Evolutionary conservation across 2,329 filamentous ascomycete genomes (phyloP).

Genomic region (Tolypocladium tropicale): DNA sequence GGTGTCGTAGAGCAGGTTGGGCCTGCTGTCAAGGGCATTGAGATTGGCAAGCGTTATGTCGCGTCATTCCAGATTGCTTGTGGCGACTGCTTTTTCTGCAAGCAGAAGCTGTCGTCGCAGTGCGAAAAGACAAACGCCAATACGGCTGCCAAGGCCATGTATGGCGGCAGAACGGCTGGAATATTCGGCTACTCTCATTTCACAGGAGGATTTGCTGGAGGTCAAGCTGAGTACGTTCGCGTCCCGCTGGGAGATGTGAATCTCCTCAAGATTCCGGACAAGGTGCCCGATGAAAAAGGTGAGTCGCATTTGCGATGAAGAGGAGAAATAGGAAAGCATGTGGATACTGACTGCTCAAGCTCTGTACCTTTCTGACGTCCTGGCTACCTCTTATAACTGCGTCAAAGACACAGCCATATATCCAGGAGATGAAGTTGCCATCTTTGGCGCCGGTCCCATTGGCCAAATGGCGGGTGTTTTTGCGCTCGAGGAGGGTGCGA

Average conservation of each 20-base stretch:
- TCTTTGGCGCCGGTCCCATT: constrained; percentile 80
- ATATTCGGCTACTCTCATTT: constrained; percentile 70
- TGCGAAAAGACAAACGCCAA: constrained; percentile 75
- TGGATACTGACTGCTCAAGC: constrained; percentile 15
- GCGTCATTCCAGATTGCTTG: constrained; percentile 80
- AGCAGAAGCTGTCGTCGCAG: constrained; percentile 66
- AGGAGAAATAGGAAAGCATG: fast-evolving
- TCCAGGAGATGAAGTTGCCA: constrained; percentile 63
- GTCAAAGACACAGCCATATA: constrained; percentile 80
- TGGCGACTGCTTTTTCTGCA: constrained; percentile 65
- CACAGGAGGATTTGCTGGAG: constrained; percentile 77
- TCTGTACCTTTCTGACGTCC: constrained; percentile 71
- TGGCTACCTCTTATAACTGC: constrained; percentile 69
- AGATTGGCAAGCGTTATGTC: constrained; percentile 61
- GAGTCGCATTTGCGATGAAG: fast-evolving
- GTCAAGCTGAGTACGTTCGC: constrained; percentile 78
- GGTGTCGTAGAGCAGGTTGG: constrained; percentile 47
- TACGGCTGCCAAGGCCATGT: constrained; percentile 61
- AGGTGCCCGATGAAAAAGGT: constrained; percentile 75
- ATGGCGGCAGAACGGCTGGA: constrained; percentile 65
- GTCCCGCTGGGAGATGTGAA: constrained; percentile 77
- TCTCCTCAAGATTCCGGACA: constrained; percentile 65
- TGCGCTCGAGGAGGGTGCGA: constrained; percentile 62
- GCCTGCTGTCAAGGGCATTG: constrained; percentile 38
- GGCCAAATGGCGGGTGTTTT: constrained; percentile 78